Evolutionary conservation across 208 protist species (phyloP).

Genomic region (Novymonas esmeraldas): DNA sequence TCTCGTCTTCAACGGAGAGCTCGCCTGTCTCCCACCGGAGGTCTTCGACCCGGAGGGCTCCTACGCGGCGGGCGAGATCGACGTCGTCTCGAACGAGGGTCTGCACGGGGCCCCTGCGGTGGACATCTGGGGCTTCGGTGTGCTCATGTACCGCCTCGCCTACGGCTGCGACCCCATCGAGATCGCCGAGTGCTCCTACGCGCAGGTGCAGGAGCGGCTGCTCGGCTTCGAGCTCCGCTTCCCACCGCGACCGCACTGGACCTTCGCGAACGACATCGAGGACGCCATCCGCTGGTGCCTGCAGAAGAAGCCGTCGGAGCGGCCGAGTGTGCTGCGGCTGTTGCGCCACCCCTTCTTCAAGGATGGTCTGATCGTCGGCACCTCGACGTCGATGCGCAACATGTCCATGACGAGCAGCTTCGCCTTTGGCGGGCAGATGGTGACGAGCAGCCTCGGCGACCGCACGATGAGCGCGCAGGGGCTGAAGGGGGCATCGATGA

Average conservation of each 20-base stretch:
- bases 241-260: constrained; percentile 41
- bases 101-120: constrained; percentile 40
- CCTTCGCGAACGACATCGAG: constrained; percentile 49
- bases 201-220: constrained; percentile 49
- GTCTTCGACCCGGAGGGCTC: constrained; percentile 52
- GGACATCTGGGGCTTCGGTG: constrained; percentile 83
- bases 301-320: constrained; percentile 45
- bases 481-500: constrained; percentile 24
- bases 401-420: constrained; percentile 31
- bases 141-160: constrained; percentile 84
- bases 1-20: constrained; percentile 84
- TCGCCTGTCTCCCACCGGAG: constrained; percentile 81
- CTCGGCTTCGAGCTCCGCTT: constrained; percentile 43
- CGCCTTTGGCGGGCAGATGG: constrained; percentile 17
- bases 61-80: constrained; percentile 36
- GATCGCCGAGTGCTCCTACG: constrained; percentile 63
- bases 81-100: constrained; percentile 16
- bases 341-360: constrained; percentile 68
- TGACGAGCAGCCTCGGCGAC: constrained; percentile 25
- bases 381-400: constrained; percentile 18
- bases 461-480: constrained; percentile 20
- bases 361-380: constrained; percentile 22
- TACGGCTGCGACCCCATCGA: constrained; percentile 65
- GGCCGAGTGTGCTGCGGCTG: constrained; percentile 60
- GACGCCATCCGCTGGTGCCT: constrained; percentile 67